These are phyloP conservation scores for Cryptosporidium ryanae DNA, from an alignment of 169 alveolate genomes.

Conservation along the genomic window DNA sequence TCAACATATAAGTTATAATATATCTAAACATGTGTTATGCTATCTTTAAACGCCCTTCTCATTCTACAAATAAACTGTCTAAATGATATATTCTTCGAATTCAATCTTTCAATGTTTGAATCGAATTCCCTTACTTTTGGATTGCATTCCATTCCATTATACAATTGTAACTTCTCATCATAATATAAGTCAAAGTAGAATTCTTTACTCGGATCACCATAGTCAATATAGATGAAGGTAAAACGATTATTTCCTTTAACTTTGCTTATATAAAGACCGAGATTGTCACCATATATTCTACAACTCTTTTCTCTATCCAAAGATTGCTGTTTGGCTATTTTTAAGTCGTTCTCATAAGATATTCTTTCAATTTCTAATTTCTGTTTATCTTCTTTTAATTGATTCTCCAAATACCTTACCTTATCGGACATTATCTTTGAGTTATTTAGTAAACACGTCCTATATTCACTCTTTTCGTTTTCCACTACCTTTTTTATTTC, in stretches of 20 bases:
- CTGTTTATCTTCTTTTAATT: slow-evolving; percentile 47
- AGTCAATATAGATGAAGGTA: slow-evolving; percentile 54
- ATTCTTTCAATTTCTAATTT: slow-evolving; percentile 39
- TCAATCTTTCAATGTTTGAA: not conserved
- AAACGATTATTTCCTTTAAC: slow-evolving; percentile 60
- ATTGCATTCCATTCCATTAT: slow-evolving; percentile 34
- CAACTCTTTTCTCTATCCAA: slow-evolving; percentile 69
- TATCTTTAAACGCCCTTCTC: slow-evolving; percentile 59
- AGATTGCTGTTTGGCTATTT: slow-evolving; percentile 56
- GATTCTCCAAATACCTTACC: slow-evolving; percentile 27
- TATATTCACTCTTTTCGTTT: slow-evolving; percentile 31
- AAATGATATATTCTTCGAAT: slow-evolving; percentile 35
- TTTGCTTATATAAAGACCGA: slow-evolving; percentile 42
- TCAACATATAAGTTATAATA: not conserved
- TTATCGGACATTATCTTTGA: slow-evolving; percentile 22
- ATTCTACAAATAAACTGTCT: slow-evolving; percentile 58
- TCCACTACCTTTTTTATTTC: slow-evolving; percentile 63
- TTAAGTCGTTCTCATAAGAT: slow-evolving; percentile 41
- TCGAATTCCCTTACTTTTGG: slow-evolving; percentile 29
- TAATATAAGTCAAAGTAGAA: slow-evolving; percentile 57
- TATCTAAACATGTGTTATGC: not conserved
- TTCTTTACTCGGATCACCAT: slow-evolving; percentile 18
- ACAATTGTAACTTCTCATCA: slow-evolving; percentile 31
- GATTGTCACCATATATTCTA: slow-evolving; percentile 48
- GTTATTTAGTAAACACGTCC: slow-evolving; percentile 10